These are phyloP conservation scores for Rutidosis leptorrhynchoides DNA, from an alignment of 129 eudicot species.

Conservation along the genomic window DNA sequence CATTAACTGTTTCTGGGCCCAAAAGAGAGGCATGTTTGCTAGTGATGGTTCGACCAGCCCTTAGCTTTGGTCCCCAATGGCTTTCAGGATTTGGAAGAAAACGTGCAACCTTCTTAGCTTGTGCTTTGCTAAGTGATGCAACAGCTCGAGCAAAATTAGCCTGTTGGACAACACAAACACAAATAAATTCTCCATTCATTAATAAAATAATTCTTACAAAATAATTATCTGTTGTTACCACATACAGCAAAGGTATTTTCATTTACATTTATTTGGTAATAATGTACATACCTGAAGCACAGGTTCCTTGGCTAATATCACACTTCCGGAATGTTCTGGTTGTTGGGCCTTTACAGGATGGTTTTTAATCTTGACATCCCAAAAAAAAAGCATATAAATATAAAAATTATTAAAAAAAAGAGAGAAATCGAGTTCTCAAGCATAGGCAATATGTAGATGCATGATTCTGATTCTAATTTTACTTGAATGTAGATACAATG, in stretches of 20 bases:
- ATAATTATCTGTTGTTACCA: background rate
- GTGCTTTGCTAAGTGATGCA: constrained; percentile 95
- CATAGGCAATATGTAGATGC: background rate
- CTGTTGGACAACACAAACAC: constrained; percentile 30
- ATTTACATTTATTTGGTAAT: background rate
- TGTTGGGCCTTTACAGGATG: constrained; percentile 97
- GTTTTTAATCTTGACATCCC: constrained; percentile 48
- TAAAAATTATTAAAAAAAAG: background rate
- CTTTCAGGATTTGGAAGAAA: constrained; percentile 95
- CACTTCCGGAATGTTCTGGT: constrained; percentile 78
- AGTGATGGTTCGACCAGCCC: constrained; percentile 90
- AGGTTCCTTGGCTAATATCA: constrained; percentile 87
- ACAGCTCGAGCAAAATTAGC: constrained; percentile 87
- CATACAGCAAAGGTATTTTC: background rate
- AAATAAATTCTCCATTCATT: background rate
- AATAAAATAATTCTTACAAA: background rate
- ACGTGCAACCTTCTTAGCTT: constrained; percentile 92
- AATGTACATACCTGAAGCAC: constrained; percentile 55
- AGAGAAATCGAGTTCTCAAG: constrained; percentile 11
- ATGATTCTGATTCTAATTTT: background rate
- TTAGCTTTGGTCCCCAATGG: constrained; percentile 95
- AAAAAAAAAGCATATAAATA: constrained; percentile 5
- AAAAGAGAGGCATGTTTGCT: constrained; percentile 85
- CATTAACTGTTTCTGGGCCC: constrained; percentile 62
- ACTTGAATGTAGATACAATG: background rate